phyloP scores from a whole-genome alignment of 139 green algal species.

The Spirogloea muscicola region DNA sequence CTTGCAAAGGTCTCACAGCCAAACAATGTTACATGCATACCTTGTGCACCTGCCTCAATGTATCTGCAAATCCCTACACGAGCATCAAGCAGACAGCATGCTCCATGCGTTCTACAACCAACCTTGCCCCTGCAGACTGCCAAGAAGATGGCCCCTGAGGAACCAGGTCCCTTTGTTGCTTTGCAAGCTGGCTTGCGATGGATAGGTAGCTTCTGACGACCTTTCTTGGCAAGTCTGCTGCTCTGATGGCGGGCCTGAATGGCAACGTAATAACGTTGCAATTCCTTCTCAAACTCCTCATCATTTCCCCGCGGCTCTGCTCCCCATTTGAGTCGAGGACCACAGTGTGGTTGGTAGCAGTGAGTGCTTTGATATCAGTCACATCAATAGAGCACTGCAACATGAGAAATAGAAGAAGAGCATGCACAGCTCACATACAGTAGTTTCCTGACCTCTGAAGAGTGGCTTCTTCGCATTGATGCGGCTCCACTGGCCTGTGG shows the following conservation, averaged over 20 bases:
- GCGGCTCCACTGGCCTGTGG: conserved; percentile 58
- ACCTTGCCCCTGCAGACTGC: conserved; percentile 94
- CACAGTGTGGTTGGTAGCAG: not conserved
- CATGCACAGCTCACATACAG: too few relatives aligned
- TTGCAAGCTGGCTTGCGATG: not conserved
- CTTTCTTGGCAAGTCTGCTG: not conserved
- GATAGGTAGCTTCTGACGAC: not conserved
- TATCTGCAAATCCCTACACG: too few relatives aligned
- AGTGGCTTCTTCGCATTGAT: conserved; percentile 68
- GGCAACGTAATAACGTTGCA: conserved; percentile 69
- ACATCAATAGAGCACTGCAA: not conserved
- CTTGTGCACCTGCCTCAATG: too few relatives aligned
- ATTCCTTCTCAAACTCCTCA: conserved; percentile 65
- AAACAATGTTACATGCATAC: too few relatives aligned
- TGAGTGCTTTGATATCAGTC: not conserved
- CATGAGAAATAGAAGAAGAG: too few relatives aligned
- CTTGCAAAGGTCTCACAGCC: too few relatives aligned
- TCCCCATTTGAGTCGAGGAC: not conserved
- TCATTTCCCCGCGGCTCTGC: conserved; percentile 55
- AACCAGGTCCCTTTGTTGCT: not conserved
- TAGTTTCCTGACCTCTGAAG: conserved; percentile 49
- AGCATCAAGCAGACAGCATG: too few relatives aligned
- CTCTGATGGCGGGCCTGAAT: conserved; percentile 37
- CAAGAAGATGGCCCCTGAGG: conserved; percentile 74
- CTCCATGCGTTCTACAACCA: too few relatives aligned